Base-by-base conservation (phyloP, 176 grass and related monocot genomes). In the Puya raimondii region DNA sequence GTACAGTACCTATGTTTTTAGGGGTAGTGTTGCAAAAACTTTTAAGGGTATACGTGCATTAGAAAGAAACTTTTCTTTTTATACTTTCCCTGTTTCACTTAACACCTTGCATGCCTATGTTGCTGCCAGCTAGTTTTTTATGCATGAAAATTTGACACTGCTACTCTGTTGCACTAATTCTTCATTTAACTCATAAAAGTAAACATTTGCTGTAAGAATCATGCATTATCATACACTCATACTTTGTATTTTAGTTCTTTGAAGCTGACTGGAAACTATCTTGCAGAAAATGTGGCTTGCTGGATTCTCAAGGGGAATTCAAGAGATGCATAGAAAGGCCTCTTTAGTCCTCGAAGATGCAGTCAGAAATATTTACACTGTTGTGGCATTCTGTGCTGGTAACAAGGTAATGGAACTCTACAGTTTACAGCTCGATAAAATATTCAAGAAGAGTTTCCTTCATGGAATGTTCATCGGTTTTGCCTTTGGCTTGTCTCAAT, bases 281-380 rank as follows among this genome's bases (percentile, higher is more conserved):
- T 87, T 70, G 67, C 87, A 99, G 95, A 99, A 99, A 86, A 66
- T 91, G 80, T 99, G 95, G 95, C 95, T 99, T 84, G 90, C 87
- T 73, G 95, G 95, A 53, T 99, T 99, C 78, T 99, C 95, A 57
- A 92, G 86, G 86, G 95, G 95, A 79, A 99, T 99, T 70, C 95
- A 99, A 61, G 95, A 99, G 67, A 99, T 94, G 95, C 95, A 99
- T 70, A 93, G 88, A 73, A 99, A 99, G 67, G 95, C 94, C 65
- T 93, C 94, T 2, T 86, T 99, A 68, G 94, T 99, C 68, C 94
- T 93, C 74, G 94, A 99, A 86, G 94, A 99, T 80, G 90, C 94
- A 61, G 94, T 99, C 53, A 85, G 94, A 67, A 99, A 99, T 85
- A 99, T 99, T 77, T 99, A 99, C 65, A 99, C 94, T 2, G 94